Evolutionary conservation across 208 protist species (phyloP).

Genomic region (Crithidia fasciculata): DNA sequence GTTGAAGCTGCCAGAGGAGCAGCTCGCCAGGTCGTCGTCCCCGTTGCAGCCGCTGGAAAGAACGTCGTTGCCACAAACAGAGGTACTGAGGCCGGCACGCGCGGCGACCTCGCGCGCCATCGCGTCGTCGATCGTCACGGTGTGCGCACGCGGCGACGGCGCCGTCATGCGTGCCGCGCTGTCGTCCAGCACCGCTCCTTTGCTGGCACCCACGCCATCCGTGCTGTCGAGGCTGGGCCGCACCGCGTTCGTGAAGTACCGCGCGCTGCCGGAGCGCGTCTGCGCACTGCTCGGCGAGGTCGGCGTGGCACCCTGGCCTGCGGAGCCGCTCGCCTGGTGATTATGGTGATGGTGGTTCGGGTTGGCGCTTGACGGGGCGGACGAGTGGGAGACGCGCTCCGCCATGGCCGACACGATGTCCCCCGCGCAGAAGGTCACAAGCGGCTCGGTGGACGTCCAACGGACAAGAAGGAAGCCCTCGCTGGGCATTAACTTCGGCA

Average conservation of each 20-base stretch:
- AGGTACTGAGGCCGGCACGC: background rate
- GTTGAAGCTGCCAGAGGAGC: constrained; percentile 5
- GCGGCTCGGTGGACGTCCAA: constrained; percentile 40
- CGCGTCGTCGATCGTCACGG: constrained; percentile 15
- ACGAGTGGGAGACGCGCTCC: constrained; percentile 14
- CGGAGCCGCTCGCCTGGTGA: background rate
- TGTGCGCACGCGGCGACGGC: constrained; percentile 7
- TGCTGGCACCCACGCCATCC: background rate
- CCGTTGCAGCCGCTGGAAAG: background rate
- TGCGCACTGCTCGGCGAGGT: background rate
- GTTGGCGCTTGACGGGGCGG: background rate
- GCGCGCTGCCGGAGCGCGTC: background rate
- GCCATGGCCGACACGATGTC: constrained; percentile 36
- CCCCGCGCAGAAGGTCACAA: constrained; percentile 36
- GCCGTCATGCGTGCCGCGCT: background rate
- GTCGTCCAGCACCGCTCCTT: background rate
- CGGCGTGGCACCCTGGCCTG: background rate
- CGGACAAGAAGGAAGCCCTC: constrained; percentile 36
- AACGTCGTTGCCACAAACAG: background rate
- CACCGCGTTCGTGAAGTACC: constrained; percentile 13
- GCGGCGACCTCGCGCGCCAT: background rate
- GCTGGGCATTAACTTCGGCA: constrained; percentile 31
- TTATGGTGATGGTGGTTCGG: background rate
- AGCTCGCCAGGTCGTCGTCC: background rate
- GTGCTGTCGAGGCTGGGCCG: background rate